A percentile compares a stretch with the other conserved stretches of the same genome.
phyloP scores from a whole-genome alignment of 176 grass and related monocot species.

The Aegilops tauschii region DNA sequence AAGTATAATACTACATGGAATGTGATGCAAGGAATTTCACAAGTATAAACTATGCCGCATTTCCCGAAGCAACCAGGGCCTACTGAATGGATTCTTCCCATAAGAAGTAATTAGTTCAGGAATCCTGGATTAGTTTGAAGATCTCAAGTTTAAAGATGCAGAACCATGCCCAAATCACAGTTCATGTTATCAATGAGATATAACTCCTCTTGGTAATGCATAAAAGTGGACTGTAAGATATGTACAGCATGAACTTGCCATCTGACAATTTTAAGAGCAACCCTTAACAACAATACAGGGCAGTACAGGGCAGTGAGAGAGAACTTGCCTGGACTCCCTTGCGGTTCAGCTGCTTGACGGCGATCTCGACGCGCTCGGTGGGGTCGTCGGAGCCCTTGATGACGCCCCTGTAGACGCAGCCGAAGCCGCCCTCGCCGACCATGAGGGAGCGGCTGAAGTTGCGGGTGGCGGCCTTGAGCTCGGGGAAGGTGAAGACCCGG shows the following conservation, averaged over 20 bases:
- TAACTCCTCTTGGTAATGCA: background rate
- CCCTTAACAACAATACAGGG: background rate
- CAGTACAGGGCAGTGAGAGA: background rate
- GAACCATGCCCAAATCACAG: background rate
- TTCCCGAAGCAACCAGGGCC: background rate
- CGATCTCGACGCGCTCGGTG: slow-evolving; percentile 51
- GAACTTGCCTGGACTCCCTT: slow-evolving; percentile 91
- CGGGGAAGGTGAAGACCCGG: slow-evolving; percentile 77
- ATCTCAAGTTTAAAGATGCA: background rate
- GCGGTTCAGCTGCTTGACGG: slow-evolving; percentile 91
- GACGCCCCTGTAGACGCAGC: slow-evolving; percentile 74
- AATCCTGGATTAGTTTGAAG: background rate
- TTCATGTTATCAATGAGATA: background rate
- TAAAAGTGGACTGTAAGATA: background rate
- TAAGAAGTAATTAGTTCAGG: background rate
- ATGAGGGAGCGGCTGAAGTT: slow-evolving; percentile 89
- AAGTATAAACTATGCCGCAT: background rate
- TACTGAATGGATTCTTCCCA: background rate
- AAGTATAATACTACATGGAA: background rate
- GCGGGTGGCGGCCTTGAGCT: slow-evolving; percentile 77
- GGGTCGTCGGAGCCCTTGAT: slow-evolving; percentile 65
- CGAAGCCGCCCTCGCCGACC: slow-evolving; percentile 97
- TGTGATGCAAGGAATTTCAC: background rate
- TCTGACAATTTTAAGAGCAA: background rate
- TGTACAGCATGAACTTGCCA: background rate